Conservation (phyloP, 495 filamentous ascomycete species). For the Aspergillus hancockii region DNA sequence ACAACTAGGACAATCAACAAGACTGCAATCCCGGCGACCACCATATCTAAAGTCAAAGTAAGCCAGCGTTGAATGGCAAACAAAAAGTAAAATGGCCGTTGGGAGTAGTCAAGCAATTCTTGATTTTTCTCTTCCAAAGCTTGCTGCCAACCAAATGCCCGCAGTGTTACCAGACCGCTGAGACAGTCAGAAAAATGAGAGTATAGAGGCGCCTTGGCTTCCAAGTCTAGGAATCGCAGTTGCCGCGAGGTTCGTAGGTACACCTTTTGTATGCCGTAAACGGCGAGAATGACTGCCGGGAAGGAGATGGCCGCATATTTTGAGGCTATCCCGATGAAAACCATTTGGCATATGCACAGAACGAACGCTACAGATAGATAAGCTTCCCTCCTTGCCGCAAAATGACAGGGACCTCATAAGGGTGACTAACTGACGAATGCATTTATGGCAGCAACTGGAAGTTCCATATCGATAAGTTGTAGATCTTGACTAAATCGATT, state of each 20-base stretch:
- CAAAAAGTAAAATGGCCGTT: constrained; percentile 60
- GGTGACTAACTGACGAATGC: constrained; percentile 41
- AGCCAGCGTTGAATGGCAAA: constrained; percentile 57
- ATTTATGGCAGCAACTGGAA: constrained; percentile 50
- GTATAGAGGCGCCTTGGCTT: constrained; percentile 61
- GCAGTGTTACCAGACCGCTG: constrained; percentile 50
- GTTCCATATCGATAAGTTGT: constrained; percentile 59
- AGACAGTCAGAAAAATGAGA: constrained; percentile 59
- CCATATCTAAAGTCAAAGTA: constrained; percentile 48
- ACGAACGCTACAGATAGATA: constrained; percentile 32
- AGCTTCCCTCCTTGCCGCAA: background rate
- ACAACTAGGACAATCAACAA: constrained; percentile 50
- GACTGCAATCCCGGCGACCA: constrained; percentile 50
- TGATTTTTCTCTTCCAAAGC: constrained; percentile 49
- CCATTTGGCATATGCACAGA: constrained; percentile 50
- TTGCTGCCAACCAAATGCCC: constrained; percentile 58
- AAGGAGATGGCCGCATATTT: constrained; percentile 53
- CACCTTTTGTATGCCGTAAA: constrained; percentile 58
- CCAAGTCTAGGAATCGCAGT: constrained; percentile 62
- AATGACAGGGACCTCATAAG: background rate
- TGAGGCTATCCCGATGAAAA: constrained; percentile 50
- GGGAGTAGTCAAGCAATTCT: constrained; percentile 55
- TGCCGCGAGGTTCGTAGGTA: constrained; percentile 68
- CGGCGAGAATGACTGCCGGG: constrained; percentile 44
- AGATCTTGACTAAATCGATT: constrained; percentile 65